Evolutionary conservation across 2,329 filamentous ascomycete genomes (phyloP).

Genomic region (Rutstroemia sp.): DNA sequence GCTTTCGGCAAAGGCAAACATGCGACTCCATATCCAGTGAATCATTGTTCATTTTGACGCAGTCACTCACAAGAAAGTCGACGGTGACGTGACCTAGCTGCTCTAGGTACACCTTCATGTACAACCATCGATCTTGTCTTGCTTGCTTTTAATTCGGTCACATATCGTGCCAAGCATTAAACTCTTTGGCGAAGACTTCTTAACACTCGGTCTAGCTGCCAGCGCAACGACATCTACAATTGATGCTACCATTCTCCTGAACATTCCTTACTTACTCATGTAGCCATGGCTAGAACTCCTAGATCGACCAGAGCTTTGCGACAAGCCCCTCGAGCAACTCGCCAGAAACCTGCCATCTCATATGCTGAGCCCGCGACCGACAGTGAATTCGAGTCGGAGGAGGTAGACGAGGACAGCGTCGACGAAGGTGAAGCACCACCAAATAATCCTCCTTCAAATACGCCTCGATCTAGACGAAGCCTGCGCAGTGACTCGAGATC

Average conservation of each 20-base stretch:
- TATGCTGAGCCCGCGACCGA: constrained; percentile 8
- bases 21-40: background rate
- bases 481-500: background rate
- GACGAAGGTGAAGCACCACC: background rate
- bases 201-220: background rate
- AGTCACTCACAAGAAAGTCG: background rate
- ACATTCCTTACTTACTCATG: background rate
- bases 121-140: background rate
- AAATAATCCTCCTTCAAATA: background rate
- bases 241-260: background rate
- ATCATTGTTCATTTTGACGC: background rate
- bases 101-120: background rate
- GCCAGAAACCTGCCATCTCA: constrained; percentile 4
- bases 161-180: background rate
- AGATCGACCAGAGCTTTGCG: background rate
- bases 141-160: background rate
- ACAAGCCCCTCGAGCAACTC: background rate
- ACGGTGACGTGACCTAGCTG: background rate
- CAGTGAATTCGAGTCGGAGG: constrained; percentile 5
- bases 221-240: background rate
- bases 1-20: too few species aligned
- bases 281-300: constrained; percentile 2
- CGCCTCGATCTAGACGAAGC: background rate
- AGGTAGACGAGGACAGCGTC: background rate
- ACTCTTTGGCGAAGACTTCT: background rate